Evolutionary conservation across 2,329 filamentous ascomycete species (phyloP), one percentile per base, ranked within the genome.

Genomic region (Rugonectria rugulosa): DNA sequence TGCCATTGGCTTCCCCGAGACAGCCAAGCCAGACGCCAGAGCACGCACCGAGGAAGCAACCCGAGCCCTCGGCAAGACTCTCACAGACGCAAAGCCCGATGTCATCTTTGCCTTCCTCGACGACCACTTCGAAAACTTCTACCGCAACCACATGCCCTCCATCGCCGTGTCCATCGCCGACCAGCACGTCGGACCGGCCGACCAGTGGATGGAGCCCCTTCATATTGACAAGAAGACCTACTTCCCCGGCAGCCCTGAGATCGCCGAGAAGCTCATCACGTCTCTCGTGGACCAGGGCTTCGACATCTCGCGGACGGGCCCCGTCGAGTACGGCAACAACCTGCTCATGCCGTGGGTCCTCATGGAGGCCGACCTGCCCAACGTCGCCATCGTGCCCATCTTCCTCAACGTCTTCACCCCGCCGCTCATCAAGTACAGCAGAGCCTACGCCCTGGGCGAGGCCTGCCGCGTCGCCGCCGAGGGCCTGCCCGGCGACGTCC

Each of bases 121-220:
- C 44, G 66, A 69, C 47, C 64, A 71, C 46, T 71, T 69, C 50
- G 65, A 69, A 43, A 71, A 69, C 46, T 69, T 70, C 61, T 69
- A 64, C 59, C 60, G 67, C 27, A 66, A 65, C 32, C 62, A 66
- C 45, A 69, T 68, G 61, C 68, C 66, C 23, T 63, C 61, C 6
- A 67, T 69, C 20, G 62, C 66, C n/a, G 60, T 70, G 10, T 56
- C 63, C 6, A 60, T 71, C 9, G 63, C 68, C 12, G 56, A 67
- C 10, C 38, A 55, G 14, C 66, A 69, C 31, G 56, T 64, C 34
- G 67, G 68, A 11, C 68, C 67, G 9, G 68, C 68, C 17, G 67
- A 69, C 52, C 67, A 70, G 49, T 68, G 65, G 60, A 68, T 68
- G 65, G 61, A 66, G 36, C 55, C 65, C 11, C 53, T 68, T 4